A percentile compares a stretch with the other conserved stretches of the same genome.
These are phyloP conservation scores for Cercospora brassicicola DNA, from an alignment of 2,329 filamentous ascomycete species.

Conservation along the genomic window DNA sequence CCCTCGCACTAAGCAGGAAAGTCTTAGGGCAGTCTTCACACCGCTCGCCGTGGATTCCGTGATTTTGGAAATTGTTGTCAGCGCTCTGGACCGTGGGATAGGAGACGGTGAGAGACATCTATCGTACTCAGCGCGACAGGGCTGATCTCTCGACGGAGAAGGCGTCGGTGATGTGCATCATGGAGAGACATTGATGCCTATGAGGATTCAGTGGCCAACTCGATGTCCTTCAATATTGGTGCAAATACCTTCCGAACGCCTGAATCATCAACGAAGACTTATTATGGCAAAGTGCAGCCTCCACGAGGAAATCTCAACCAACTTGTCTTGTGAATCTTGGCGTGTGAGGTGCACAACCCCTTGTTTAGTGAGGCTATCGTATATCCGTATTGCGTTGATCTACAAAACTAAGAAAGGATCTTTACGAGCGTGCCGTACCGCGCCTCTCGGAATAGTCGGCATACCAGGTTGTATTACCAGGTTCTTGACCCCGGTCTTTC, in stretches of 20 bases:
- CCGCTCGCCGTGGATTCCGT: background rate
- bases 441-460: background rate
- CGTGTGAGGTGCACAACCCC: background rate
- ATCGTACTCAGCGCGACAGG: background rate
- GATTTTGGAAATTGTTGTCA: background rate
- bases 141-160: background rate
- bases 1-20: background rate
- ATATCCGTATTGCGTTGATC: background rate
- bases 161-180: background rate
- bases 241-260: background rate
- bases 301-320: background rate
- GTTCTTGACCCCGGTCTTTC: background rate
- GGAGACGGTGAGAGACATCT: background rate
- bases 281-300: background rate
- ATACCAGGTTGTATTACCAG: background rate
- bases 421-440: background rate
- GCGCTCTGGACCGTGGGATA: background rate
- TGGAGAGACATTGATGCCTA: background rate
- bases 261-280: background rate
- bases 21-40: background rate
- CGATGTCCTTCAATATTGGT: background rate
- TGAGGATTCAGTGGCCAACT: background rate
- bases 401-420: background rate
- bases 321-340: background rate
- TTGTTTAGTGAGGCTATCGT: background rate